phyloP scores from a whole-genome alignment of 2,329 filamentous ascomycete genomes.

The Cordyceps tenuipes region DNA sequence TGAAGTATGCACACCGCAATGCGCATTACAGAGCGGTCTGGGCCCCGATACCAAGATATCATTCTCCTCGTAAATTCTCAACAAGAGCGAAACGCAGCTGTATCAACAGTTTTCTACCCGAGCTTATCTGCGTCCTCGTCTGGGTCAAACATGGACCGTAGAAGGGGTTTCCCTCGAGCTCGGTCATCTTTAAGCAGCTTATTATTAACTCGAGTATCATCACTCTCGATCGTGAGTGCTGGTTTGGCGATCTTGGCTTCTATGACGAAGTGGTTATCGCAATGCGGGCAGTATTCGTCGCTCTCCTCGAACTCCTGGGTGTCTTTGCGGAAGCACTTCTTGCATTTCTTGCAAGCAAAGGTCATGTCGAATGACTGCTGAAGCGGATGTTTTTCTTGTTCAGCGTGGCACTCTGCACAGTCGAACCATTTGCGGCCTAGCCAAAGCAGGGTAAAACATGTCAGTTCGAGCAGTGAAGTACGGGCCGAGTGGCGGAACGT shows the following conservation, averaged over 20 bases:
- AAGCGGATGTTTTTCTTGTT: constrained; percentile 70
- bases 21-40: background rate
- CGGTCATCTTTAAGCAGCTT: constrained; percentile 92
- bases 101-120: constrained; percentile 43
- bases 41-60: background rate
- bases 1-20: background rate
- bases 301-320: constrained; percentile 86
- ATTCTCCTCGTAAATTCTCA: background rate
- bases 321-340: constrained; percentile 95
- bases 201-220: constrained; percentile 76
- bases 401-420: constrained; percentile 87
- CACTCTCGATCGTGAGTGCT: constrained; percentile 78
- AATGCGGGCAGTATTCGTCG: constrained; percentile 98
- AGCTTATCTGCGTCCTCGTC: constrained; percentile 66
- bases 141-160: constrained; percentile 66
- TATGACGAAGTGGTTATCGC: constrained; percentile 96
- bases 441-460: background rate
- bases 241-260: constrained; percentile 81
- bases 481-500: constrained; percentile 13
- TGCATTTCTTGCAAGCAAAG: constrained; percentile 98
- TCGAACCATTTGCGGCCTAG: constrained; percentile 96
- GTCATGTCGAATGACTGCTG: constrained; percentile 76
- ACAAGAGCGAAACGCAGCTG: background rate
- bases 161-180: constrained; percentile 45
- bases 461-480: constrained; percentile 7